Conservation (phyloP, 2,329 filamentous ascomycete genomes). For the Aspergillus phoenicis region DNA sequence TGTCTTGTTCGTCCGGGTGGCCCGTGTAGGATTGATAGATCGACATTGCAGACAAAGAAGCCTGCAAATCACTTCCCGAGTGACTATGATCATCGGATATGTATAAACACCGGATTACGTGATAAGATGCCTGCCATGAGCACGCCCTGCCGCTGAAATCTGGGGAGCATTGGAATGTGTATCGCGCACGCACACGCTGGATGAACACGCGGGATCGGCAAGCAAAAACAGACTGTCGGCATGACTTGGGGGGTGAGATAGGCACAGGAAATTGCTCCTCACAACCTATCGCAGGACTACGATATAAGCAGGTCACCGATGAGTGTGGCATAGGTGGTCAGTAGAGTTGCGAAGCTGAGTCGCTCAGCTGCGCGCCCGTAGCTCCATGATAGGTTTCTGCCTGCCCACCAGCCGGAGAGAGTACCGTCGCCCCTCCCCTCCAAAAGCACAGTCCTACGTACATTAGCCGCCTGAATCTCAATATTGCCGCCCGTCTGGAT, state of each 20-base stretch:
- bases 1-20: background rate
- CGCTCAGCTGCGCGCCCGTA: conserved; percentile 6
- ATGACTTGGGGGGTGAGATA: conserved; percentile 1
- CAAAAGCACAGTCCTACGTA: background rate
- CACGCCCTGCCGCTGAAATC: conserved; percentile 10
- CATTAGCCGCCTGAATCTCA: background rate
- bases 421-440: conserved; percentile 2
- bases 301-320: background rate
- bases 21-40: conserved; percentile 6
- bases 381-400: background rate
- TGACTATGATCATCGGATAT: conserved; percentile 13
- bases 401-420: conserved; percentile 4
- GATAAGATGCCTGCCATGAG: conserved; percentile 3
- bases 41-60: conserved; percentile 18
- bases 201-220: conserved; percentile 14
- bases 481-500: conserved; percentile 1
- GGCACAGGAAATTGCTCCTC: background rate
- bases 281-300: background rate
- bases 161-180: conserved; percentile 21
- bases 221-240: background rate
- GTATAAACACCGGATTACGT: conserved; percentile 8
- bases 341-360: background rate
- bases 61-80: conserved; percentile 13
- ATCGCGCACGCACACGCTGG: conserved; percentile 12
- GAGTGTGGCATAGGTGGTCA: background rate